Conservation (phyloP, 192 early-diverging fungal species). For the Coemansia sp. region DNA sequence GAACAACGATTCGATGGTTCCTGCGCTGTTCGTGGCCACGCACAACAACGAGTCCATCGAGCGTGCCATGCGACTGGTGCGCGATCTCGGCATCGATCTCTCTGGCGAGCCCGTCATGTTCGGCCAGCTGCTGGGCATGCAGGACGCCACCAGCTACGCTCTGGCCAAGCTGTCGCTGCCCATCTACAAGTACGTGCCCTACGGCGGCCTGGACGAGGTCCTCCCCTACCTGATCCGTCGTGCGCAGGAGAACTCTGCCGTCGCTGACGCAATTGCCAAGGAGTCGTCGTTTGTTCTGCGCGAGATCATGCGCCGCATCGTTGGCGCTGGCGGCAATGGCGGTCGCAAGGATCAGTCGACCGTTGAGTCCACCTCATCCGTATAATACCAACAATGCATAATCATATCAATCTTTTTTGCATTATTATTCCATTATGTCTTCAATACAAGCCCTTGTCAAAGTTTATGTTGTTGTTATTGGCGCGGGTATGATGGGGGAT, state of each 20-base stretch:
- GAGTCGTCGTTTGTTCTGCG: slow-evolving; percentile 63
- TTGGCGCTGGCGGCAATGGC: slow-evolving; percentile 2
- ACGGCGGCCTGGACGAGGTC: slow-evolving; percentile 85
- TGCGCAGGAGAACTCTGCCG: slow-evolving; percentile 90
- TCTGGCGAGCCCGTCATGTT: slow-evolving; percentile 73
- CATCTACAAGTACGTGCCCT: slow-evolving; percentile 93
- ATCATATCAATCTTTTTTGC: neutral
- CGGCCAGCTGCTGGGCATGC: slow-evolving; percentile 93
- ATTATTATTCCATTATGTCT: no score
- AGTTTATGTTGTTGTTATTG: no score
- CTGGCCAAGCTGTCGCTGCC: slow-evolving; percentile 74
- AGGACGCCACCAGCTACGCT: slow-evolving; percentile 82
- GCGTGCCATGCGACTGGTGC: slow-evolving; percentile 63
- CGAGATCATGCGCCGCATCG: slow-evolving; percentile 57
- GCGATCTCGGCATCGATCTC: slow-evolving; percentile 57
- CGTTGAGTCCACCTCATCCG: neutral
- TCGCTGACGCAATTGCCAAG: slow-evolving; percentile 63
- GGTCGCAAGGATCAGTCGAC: slow-evolving; percentile 1
- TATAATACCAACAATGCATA: slow-evolving; percentile 7
- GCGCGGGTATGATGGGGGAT: neutral
- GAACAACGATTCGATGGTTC: slow-evolving; percentile 26
- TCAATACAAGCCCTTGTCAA: no score
- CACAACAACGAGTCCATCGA: slow-evolving; percentile 86
- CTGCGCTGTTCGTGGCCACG: slow-evolving; percentile 79
- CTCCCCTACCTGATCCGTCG: slow-evolving; percentile 93